Conservation (phyloP, 805 yeast species). For the Deakozyma indianensis region DNA sequence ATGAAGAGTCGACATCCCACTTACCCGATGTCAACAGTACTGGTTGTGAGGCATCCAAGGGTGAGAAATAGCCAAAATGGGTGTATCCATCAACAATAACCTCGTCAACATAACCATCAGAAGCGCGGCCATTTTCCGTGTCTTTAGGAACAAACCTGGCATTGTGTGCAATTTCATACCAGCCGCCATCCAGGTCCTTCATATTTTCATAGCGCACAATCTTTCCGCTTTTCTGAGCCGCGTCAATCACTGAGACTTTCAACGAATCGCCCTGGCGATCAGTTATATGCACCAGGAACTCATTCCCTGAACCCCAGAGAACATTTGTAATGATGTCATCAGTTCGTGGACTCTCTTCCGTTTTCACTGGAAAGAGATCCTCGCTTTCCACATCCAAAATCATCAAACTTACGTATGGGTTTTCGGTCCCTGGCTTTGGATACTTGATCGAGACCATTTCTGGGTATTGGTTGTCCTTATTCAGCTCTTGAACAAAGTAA, state of each 20-base stretch:
- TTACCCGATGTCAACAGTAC: constrained; percentile 53
- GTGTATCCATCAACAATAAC: constrained; percentile 32
- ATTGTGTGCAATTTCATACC: constrained; percentile 68
- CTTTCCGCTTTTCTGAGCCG: constrained; percentile 21
- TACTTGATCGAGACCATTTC: constrained; percentile 48
- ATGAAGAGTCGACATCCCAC: constrained; percentile 82
- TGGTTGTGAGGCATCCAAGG: constrained; percentile 44
- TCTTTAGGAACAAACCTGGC: constrained; percentile 45
- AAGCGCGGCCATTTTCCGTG: constrained; percentile 24
- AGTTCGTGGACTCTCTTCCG: constrained; percentile 28
- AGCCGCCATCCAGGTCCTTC: constrained; percentile 34
- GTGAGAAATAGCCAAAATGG: constrained; percentile 77
- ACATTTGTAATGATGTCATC: constrained; percentile 51
- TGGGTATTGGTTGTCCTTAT: constrained; percentile 37
- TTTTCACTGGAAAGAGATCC: constrained; percentile 12
- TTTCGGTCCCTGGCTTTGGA: constrained; percentile 72
- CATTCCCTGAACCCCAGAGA: constrained; percentile 47
- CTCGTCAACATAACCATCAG: constrained; percentile 74
- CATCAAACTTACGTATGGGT: constrained; percentile 49
- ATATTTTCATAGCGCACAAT: constrained; percentile 35
- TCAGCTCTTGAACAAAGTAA: constrained; percentile 34
- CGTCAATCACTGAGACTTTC: constrained; percentile 41
- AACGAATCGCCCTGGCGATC: constrained; percentile 55
- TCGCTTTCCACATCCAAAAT: constrained; percentile 26
- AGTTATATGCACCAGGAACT: constrained; percentile 40